Percentiles rank a stretch among this genome's conserved stretches.
These are phyloP conservation scores for Canna indica DNA, from an alignment of 176 grass and related monocot species.

Conservation along the genomic window DNA sequence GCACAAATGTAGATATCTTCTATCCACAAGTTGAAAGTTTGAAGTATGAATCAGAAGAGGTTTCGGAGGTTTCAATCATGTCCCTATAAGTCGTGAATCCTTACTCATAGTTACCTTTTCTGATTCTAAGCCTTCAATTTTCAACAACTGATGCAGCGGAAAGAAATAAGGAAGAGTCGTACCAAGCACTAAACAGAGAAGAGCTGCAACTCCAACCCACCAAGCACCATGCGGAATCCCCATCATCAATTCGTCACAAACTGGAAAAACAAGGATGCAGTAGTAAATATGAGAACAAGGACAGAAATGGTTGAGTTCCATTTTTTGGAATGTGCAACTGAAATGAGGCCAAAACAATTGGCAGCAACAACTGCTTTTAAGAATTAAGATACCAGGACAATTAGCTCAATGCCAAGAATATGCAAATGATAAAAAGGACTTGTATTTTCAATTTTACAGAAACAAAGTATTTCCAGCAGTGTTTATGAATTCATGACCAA, in stretches of 20 bases:
- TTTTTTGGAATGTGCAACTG: neutral
- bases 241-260: conserved; percentile 63
- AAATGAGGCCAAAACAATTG: neutral
- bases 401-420: no score
- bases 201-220: conserved; percentile 52
- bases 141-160: conserved; percentile 32
- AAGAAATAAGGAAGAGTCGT: conserved; percentile 33
- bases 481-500: no score
- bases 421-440: no score
- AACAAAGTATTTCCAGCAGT: no score
- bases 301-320: neutral
- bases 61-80: neutral
- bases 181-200: conserved; percentile 54
- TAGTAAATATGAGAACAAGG: neutral
- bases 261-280: conserved; percentile 27
- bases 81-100: conserved; percentile 25
- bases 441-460: no score
- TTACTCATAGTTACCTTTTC: conserved; percentile 9
- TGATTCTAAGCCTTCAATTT: conserved; percentile 13
- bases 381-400: neutral
- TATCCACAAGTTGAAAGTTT: neutral
- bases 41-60: neutral
- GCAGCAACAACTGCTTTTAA: no score
- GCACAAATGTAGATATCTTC: no score
- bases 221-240: conserved; percentile 57